phyloP scores from a whole-genome alignment of 129 eudicot species.

The Cynara cardunculus region DNA sequence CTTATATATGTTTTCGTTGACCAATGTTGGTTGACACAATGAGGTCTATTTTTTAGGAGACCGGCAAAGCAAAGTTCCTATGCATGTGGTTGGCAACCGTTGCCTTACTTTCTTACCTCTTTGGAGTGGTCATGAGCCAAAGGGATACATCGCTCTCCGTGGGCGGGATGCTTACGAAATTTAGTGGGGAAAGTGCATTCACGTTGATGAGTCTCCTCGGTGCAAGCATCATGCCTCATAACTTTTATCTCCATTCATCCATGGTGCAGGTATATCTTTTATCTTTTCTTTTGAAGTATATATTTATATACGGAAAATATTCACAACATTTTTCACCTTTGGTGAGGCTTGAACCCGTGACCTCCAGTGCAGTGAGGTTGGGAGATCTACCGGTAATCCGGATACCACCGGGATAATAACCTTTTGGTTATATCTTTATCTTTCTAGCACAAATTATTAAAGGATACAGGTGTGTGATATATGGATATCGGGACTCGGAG shows the following conservation, averaged over 20 bases:
- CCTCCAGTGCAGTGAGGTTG: no score
- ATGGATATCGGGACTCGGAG: no score
- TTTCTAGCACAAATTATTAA: no score
- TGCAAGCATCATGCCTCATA: constrained; percentile 92
- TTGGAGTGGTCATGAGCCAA: constrained; percentile 65
- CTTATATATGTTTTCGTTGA: background rate
- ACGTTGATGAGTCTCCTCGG: constrained; percentile 90
- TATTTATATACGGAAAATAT: no score
- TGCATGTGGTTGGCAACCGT: constrained; percentile 51
- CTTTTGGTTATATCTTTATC: no score
- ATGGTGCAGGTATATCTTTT: constrained; percentile 62
- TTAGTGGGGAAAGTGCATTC: constrained; percentile 82
- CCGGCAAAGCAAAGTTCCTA: constrained; percentile 51
- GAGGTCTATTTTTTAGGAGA: constrained; percentile 41
- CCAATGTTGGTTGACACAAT: background rate
- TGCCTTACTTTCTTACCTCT: constrained; percentile 49
- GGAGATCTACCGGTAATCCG: no score
- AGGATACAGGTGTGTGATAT: no score
- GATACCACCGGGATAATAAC: no score
- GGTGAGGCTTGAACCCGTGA: no score
- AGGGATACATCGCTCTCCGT: constrained; percentile 47
- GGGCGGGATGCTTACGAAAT: constrained; percentile 45
- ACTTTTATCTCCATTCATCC: constrained; percentile 88
- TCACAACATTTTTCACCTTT: no score
- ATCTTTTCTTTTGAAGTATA: no score